Evolutionary conservation across 225 moss, liverwort and hornwort species (phyloP).

Genomic region (Ulota crispa): DNA sequence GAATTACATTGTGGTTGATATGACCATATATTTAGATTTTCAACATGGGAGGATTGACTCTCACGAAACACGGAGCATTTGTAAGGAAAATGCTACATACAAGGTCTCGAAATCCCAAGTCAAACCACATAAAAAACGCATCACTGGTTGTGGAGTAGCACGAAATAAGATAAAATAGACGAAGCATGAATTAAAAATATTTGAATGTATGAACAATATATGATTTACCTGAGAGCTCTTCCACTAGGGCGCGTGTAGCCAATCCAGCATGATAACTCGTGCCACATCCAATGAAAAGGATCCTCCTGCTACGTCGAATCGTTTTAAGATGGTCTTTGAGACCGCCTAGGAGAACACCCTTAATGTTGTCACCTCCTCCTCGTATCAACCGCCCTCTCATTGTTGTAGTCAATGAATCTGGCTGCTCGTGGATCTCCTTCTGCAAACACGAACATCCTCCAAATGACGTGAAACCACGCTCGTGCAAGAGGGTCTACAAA

Average conservation of each 20-base stretch:
- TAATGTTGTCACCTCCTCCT: conserved; percentile 74
- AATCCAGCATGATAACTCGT: conserved; percentile 99
- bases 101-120: not conserved
- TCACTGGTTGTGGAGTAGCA: not conserved
- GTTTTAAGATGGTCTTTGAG: conserved; percentile 88
- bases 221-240: conserved; percentile 91
- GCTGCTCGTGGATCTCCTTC: conserved; percentile 99
- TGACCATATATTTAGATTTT: not conserved
- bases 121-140: not conserved
- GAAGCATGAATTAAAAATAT: not conserved
- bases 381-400: conserved; percentile 94
- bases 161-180: not conserved
- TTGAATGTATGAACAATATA: not conserved
- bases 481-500: not conserved
- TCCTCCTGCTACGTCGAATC: conserved; percentile 83
- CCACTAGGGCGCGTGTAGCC: conserved; percentile 88
- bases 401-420: conserved; percentile 95
- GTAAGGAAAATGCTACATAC: not conserved
- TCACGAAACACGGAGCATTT: not conserved
- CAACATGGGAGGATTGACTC: not conserved
- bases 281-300: conserved; percentile 97
- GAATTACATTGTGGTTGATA: not conserved
- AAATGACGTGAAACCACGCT: not conserved
- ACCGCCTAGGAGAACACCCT: conserved; percentile 93
- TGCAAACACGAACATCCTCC: conserved; percentile 27